Base-by-base conservation (phyloP, 345 rosid genomes). In the Fremontodendron californicum region DNA sequence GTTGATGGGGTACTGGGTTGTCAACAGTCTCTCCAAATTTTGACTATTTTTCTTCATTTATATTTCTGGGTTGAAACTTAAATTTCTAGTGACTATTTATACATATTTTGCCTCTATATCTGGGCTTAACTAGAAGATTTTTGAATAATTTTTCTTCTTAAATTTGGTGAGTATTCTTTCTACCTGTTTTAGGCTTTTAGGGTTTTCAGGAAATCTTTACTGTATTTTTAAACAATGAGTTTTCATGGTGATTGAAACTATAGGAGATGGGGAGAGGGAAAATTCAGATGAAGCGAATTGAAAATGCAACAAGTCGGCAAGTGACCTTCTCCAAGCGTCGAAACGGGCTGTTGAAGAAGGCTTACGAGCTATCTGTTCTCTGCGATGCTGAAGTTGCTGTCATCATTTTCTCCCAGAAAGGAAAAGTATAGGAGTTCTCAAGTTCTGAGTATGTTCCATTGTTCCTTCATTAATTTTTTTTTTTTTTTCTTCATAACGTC, bases 311-410 rank as follows among this genome's bases (percentile, higher is more conserved):
- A 2, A 79, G 66, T 35, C 60, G 77, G 12, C 71, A 75, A 29
- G 82, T 79, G 7, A 64, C 82, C 0, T 79, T 79, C 49, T 71
- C 78, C 43, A 79, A 79, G 80, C 80, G 85, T 3, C 77, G 82
- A 11, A 57, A 66, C 2, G 85, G 82, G 18, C 31, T 79, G 27
- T 68, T 82, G n/a, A 82, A 73, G 62, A 82, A 82, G 19, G 78
- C 78, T 0, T 18, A 4, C 0, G 73, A 79, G 42, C 73, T 76
- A 3, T 79, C 78, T 52, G 13, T 45, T 6, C 46, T 76, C 16
- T 82, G 75, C n/a, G 82, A 58, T 18, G 73, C 76, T 0, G 64
- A 79, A 72, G 61, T 71, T 25, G 80, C 78, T 6, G 54, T 73
- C 29, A 66, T 82, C n/a, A 57, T 73, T 25, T 73, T 79, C 9